phyloP scores from a whole-genome alignment of 768 basidiomycete species.

The Lepiota subincarnata region DNA sequence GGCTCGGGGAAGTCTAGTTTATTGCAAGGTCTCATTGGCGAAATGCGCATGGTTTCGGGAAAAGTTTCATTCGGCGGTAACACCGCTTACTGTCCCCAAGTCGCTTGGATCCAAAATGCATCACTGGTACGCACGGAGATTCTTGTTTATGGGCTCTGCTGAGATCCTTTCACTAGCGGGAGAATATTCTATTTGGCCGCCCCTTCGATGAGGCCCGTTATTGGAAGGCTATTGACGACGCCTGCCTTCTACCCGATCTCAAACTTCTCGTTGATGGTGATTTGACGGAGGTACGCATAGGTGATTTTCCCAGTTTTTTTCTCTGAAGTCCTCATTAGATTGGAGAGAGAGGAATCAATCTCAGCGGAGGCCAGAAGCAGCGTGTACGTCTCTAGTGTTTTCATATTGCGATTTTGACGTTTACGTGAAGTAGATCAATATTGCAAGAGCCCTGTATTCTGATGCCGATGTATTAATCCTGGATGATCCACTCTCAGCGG shows the following conservation, averaged over 20 bases:
- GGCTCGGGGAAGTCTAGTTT: constrained; percentile 67
- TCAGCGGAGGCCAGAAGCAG: constrained; percentile 65
- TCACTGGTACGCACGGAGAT: constrained; percentile 39
- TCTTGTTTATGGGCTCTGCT: neutral
- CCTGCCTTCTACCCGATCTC: constrained; percentile 60
- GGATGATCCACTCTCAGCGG: constrained; percentile 65
- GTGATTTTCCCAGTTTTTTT: neutral
- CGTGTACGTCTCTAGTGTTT: constrained; percentile 29
- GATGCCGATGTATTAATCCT: constrained; percentile 58
- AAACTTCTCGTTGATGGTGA: constrained; percentile 67
- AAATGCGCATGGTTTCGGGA: constrained; percentile 57
- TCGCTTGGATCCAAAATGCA: constrained; percentile 75
- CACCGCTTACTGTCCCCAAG: constrained; percentile 69
- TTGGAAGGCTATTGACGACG: constrained; percentile 56
- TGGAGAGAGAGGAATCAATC: constrained; percentile 67
- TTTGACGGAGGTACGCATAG: constrained; percentile 53
- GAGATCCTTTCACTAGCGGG: constrained; percentile 34
- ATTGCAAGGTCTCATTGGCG: constrained; percentile 62
- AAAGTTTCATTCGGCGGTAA: constrained; percentile 55
- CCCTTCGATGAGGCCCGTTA: constrained; percentile 61
- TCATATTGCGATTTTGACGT: neutral
- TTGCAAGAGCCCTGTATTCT: constrained; percentile 66
- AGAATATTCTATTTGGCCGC: constrained; percentile 67
- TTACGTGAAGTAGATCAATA: constrained; percentile 45
- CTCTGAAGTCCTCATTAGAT: constrained; percentile 36